Percentiles rank a stretch among this genome's conserved stretches.
These are phyloP conservation scores for Puccinia triticina DNA, from an alignment of 1,284 basidiomycete species.

Conservation along the genomic window DNA sequence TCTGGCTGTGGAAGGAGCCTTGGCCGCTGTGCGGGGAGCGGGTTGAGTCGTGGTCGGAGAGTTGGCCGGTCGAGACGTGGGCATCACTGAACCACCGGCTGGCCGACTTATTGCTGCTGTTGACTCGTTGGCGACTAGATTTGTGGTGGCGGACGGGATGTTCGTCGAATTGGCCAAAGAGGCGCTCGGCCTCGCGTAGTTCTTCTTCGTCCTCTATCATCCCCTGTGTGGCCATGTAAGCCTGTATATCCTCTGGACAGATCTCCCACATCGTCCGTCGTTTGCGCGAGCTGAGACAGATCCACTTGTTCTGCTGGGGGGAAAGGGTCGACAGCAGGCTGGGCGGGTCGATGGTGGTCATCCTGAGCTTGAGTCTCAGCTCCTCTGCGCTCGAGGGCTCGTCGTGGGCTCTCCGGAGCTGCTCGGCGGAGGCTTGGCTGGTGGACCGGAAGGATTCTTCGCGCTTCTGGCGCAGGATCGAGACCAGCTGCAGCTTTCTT, in stretches of 20 bases:
- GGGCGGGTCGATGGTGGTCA: neutral
- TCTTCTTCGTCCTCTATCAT: conserved; percentile 11
- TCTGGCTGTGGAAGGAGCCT: neutral
- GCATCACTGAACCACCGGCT: neutral
- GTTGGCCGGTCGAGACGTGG: neutral
- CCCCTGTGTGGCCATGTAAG: conserved; percentile 10
- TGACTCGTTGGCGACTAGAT: conserved; percentile 7
- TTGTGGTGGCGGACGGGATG: neutral
- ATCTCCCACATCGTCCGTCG: conserved; percentile 18
- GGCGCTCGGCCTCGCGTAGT: conserved; percentile 8
- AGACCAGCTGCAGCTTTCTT: conserved; percentile 21
- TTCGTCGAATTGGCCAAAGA: conserved; percentile 26
- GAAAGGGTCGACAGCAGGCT: neutral
- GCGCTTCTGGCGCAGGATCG: neutral
- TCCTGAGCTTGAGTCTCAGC: neutral
- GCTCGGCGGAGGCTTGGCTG: neutral
- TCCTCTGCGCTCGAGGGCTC: neutral
- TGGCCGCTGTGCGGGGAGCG: neutral
- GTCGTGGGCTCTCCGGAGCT: neutral
- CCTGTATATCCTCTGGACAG: conserved; percentile 27
- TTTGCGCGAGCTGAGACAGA: conserved; percentile 25
- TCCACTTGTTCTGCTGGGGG: conserved; percentile 12
- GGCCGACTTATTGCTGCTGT: neutral
- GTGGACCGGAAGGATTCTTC: neutral
- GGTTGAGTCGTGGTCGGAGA: conserved; percentile 2